Base-by-base conservation (phyloP, 805 yeast species). In the Pichia manshurica region DNA sequence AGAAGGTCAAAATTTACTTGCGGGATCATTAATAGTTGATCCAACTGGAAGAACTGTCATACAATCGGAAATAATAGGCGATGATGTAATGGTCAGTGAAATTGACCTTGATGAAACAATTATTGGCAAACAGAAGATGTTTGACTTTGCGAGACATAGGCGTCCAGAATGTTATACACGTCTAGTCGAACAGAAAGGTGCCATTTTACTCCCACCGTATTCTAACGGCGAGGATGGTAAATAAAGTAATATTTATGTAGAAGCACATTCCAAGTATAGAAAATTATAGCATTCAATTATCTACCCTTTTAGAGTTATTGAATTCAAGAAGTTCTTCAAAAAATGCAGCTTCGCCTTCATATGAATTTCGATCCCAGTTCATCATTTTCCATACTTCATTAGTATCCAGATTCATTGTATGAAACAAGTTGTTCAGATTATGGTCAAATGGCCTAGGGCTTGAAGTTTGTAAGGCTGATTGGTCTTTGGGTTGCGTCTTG, bases 111-210 rank as follows among this genome's bases (percentile, higher is more conserved):
- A 67, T 44, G 69, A 63, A 16, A 50, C 68, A n/a, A 48, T 65
- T 19, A 62, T 58, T 35, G 68, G 68, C 36, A 65, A 65, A 47
- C 53, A 64, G 50, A 65, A 62, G 48, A 64, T 64, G 66, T 67
- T 67, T 56, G 68, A 67, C 48, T 67, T 67, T 50, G 56, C 59
- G 3, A 61, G 68, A 54, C 71, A 67, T 44, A 60, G 71, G 53
- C 64, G 70, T 36, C 69, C 70, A 17, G 70, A 64, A 45, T 56
- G 56, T 31, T 66, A 66, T 46, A 56, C 55, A 5, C 56, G 64
- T 55, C 33, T 52, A 12, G 48, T 46, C 22, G 54, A 54, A 7
- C 67, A 63, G 50, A 63, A 61, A 43, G 66, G 67, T 22, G 41
- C 61, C 4, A 70, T 13, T 59, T 23, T 28, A n/a, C 36, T 42